Base-by-base conservation (phyloP, 495 filamentous ascomycete species). In the Lasiosphaeriaceae sp. region DNA sequence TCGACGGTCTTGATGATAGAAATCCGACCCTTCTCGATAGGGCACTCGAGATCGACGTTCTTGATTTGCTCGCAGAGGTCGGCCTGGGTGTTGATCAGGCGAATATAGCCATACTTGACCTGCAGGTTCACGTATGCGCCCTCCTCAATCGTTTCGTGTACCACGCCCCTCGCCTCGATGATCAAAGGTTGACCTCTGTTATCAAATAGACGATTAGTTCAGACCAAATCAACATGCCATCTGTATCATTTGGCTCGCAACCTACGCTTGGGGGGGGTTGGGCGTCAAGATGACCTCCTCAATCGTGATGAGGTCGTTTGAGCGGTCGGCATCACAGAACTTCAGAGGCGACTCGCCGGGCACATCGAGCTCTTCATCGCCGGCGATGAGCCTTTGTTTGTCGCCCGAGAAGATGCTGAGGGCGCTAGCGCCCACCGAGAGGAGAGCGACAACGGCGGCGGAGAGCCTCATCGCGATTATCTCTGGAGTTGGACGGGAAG, bases 81-180 rank as follows among this genome's bases (percentile, higher is more conserved):
- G 63, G 86, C 83, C 54, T 72, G 76, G 54, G 88, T 86, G 63
- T 82, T 87, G 71, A 99, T 82, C 54, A 99, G 78, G 47, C 85
- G 89, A 68, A 99, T 96, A 63, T 96, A 75, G 60, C 90, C 94
- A 70, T 93, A 99, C 72, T 96, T 97, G 75, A 97, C 92, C 54
- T 85, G 79, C 29, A 99, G 69, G 26, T 86, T 77, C 34, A 96
- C 85, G 55, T 85, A 86, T 41, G 95, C 88, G 50, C 90, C 92
- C 37, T 89, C 67, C n/a, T 81, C 79, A 56, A 99, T 79, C 12
- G 71, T 63, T 56, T 93, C 71, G 54, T 74, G 78, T 46, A 99
- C 76, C 16, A 71, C 85, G 55, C 95, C 94, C 22, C 69, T 74
- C 16, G 93, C 94, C 47, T 81, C 77, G 74, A 99, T 95, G 17